These are phyloP conservation scores for Stemphylium vesicarium DNA, from an alignment of 2,329 filamentous ascomycete genomes.

Conservation along the genomic window DNA sequence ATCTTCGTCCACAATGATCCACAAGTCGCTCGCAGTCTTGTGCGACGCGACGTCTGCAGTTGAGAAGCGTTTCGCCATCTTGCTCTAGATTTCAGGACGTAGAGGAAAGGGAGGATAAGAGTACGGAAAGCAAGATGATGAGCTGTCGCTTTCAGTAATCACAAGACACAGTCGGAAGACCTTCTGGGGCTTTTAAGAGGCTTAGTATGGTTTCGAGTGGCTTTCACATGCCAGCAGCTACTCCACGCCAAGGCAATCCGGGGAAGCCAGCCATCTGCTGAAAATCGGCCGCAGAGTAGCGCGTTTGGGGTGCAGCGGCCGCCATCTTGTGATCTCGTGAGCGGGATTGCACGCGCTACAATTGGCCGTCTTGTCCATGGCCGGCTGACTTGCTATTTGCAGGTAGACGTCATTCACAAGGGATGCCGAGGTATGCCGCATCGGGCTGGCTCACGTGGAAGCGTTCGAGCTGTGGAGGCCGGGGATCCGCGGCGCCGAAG, in stretches of 20 bases:
- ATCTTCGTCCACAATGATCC: constrained; percentile 91
- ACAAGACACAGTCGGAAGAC: constrained; percentile 28
- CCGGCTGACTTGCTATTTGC: constrained; percentile 34
- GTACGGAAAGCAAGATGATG: constrained; percentile 2
- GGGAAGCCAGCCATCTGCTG: constrained; percentile 26
- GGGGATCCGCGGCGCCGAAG: not conserved
- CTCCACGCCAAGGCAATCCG: constrained; percentile 37
- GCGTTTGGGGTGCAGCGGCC: constrained; percentile 29
- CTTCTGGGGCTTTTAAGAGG: constrained; percentile 31
- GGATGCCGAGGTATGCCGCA: constrained; percentile 36
- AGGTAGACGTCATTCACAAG: constrained; percentile 37
- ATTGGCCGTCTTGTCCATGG: constrained; percentile 33
- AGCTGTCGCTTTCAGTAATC: constrained; percentile 3
- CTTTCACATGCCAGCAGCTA: constrained; percentile 47
- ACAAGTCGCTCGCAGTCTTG: constrained; percentile 85
- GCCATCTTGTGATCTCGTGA: constrained; percentile 39
- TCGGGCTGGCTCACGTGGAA: constrained; percentile 19
- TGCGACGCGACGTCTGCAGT: constrained; percentile 87
- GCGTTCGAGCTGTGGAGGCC: not conserved
- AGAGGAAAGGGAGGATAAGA: not conserved
- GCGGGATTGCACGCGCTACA: constrained; percentile 23
- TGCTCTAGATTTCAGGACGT: constrained; percentile 9
- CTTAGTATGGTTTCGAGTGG: constrained; percentile 23
- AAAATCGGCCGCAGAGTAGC: constrained; percentile 32
- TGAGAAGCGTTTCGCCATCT: constrained; percentile 88